Percentiles rank a stretch among this genome's conserved stretches.
These are phyloP conservation scores for Solanum hybrid DNA, from an alignment of 305 asterid species.

Conservation along the genomic window DNA sequence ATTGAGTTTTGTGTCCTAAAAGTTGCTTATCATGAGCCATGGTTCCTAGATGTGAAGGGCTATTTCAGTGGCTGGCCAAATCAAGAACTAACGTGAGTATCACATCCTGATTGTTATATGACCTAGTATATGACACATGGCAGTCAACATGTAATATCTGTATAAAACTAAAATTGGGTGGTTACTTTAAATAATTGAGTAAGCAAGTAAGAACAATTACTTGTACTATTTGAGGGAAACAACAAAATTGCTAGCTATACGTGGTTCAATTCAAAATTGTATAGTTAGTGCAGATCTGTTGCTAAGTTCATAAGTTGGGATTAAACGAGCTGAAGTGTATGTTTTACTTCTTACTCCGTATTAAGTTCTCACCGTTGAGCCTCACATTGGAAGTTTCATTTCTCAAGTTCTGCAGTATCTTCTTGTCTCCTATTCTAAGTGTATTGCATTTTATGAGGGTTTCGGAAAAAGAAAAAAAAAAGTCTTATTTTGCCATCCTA, in stretches of 20 bases:
- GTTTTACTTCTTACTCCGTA: background rate
- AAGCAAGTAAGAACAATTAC: background rate
- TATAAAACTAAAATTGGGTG: background rate
- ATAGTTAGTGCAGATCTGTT: background rate
- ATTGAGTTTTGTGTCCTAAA: slow-evolving; percentile 41
- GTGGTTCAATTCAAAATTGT: background rate
- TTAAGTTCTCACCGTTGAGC: background rate
- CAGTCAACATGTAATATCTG: background rate
- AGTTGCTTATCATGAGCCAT: slow-evolving; percentile 35
- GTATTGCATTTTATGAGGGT: background rate
- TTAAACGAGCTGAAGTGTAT: background rate
- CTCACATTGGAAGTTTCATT: background rate
- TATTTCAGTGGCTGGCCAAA: slow-evolving; percentile 64
- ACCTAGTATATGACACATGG: background rate
- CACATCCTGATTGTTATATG: background rate
- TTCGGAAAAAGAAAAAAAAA: background rate
- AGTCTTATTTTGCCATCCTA: background rate
- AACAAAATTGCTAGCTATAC: background rate
- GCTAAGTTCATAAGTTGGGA: background rate
- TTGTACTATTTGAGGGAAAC: background rate
- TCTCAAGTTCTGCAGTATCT: background rate
- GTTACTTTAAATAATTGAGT: background rate
- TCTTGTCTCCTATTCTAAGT: background rate
- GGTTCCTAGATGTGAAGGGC: slow-evolving; percentile 39
- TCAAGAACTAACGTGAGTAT: slow-evolving; percentile 57